These are phyloP conservation scores for Chlamydomonas sp. DNA, from an alignment of 139 green algal species.

Conservation along the genomic window DNA sequence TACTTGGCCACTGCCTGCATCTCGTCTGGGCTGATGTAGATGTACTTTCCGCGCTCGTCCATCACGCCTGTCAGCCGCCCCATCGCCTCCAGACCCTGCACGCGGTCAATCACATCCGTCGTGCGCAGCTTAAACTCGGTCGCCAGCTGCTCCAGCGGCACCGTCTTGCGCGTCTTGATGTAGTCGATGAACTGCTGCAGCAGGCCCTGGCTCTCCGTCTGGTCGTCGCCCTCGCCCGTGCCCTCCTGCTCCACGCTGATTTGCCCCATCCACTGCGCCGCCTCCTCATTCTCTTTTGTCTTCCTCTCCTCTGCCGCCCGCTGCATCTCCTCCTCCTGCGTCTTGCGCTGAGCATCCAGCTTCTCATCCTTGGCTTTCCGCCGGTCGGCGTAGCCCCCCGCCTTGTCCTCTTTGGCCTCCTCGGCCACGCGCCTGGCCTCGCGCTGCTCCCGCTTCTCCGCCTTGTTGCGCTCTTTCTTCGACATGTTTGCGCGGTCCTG, in stretches of 20 bases:
- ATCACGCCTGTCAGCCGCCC: conserved; percentile 81
- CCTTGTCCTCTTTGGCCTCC: conserved; percentile 12
- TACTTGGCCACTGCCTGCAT: conserved; percentile 77
- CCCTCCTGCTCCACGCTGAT: conserved; percentile 67
- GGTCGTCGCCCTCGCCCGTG: conserved; percentile 17
- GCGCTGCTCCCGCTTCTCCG: conserved; percentile 22
- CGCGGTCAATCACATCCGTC: conserved; percentile 68
- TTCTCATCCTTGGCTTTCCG: conserved; percentile 48
- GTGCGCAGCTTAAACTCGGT: conserved; percentile 76
- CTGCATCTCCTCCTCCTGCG: conserved; percentile 58
- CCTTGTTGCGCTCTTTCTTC: neutral
- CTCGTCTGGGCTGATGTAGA: conserved; percentile 85
- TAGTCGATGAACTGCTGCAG: conserved; percentile 60
- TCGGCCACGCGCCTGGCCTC: conserved; percentile 8
- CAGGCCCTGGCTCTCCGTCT: conserved; percentile 36
- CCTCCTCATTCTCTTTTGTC: conserved; percentile 60
- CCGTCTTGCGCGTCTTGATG: conserved; percentile 62
- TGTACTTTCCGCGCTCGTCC: conserved; percentile 95
- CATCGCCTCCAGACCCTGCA: conserved; percentile 66
- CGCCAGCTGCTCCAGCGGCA: conserved; percentile 74
- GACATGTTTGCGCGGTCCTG: neutral
- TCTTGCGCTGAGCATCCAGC: conserved; percentile 54
- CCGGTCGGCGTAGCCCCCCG: conserved; percentile 53
- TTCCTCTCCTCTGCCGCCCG: conserved; percentile 48
- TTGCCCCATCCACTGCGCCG: conserved; percentile 67